These are phyloP conservation scores for Mesembryanthemum crystallinum DNA, from an alignment of 148 eudicot species.

Conservation along the genomic window DNA sequence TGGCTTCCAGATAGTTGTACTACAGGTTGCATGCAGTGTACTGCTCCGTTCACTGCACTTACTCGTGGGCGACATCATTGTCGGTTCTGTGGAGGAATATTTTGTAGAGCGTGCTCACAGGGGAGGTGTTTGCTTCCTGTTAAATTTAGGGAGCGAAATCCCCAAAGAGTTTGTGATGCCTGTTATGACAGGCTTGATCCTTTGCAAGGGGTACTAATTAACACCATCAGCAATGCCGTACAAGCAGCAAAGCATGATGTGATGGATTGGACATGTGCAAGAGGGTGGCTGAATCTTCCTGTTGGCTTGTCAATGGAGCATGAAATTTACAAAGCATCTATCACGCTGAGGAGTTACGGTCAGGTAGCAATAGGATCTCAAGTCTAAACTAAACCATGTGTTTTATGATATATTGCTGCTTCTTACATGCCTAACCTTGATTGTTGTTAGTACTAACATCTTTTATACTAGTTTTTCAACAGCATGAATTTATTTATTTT, in stretches of 20 bases:
- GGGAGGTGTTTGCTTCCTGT: conserved; percentile 94
- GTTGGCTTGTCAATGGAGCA: conserved; percentile 96
- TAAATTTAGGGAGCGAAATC: conserved; percentile 95
- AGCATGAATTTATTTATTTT: background rate
- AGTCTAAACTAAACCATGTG: background rate
- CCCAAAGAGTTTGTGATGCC: conserved; percentile 97
- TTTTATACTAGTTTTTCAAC: background rate
- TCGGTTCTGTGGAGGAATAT: conserved; percentile 95
- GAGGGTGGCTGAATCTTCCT: conserved; percentile 98
- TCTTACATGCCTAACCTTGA: background rate
- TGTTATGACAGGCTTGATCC: conserved; percentile 99
- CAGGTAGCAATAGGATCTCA: conserved; percentile 45
- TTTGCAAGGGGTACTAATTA: conserved; percentile 79
- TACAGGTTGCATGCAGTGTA: conserved; percentile 86
- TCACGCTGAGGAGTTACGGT: conserved; percentile 69
- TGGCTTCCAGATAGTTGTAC: conserved; percentile 97
- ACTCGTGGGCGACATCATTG: conserved; percentile 97
- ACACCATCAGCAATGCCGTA: conserved; percentile 80
- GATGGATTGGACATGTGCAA: conserved; percentile 84
- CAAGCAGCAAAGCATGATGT: conserved; percentile 97
- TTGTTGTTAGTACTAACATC: background rate
- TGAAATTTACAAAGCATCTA: conserved; percentile 84
- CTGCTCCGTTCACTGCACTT: conserved; percentile 73
- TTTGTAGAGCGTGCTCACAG: conserved; percentile 83
- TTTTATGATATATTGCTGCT: background rate